These are phyloP conservation scores for Talaromyces albobiverticillius DNA, from an alignment of 2,329 filamentous ascomycete genomes.

Conservation along the genomic window DNA sequence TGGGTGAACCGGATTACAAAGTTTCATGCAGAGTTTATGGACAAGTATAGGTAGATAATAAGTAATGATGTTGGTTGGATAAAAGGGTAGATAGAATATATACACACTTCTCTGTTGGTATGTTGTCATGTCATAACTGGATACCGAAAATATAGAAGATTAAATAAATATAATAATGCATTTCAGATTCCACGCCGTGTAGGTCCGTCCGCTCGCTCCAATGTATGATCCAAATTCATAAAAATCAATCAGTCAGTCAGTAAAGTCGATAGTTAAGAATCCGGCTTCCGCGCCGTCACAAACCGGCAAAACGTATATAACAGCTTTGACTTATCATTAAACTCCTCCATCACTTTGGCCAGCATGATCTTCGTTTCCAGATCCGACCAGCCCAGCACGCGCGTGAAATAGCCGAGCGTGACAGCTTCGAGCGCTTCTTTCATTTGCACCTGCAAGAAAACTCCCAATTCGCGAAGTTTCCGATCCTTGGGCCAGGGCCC, in stretches of 20 bases:
- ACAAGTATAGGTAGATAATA: slow-evolving; percentile 57
- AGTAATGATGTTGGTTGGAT: too few relatives aligned
- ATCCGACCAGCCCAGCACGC: slow-evolving; percentile 35
- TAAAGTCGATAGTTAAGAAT: too few relatives aligned
- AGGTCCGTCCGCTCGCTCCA: too few relatives aligned
- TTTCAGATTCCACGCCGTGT: too few relatives aligned
- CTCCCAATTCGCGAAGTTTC: slow-evolving; percentile 53
- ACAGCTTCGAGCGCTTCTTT: slow-evolving; percentile 34
- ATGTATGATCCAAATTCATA: too few relatives aligned
- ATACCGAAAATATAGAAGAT: too few relatives aligned
- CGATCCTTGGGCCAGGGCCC: slow-evolving; percentile 53
- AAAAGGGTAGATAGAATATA: too few relatives aligned
- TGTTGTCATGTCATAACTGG: too few relatives aligned
- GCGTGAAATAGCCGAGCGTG: slow-evolving; percentile 37
- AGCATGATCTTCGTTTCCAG: slow-evolving; percentile 38
- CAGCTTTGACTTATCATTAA: slow-evolving; percentile 35
- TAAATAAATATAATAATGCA: too few relatives aligned
- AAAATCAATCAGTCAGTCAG: too few relatives aligned
- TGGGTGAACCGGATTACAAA: slow-evolving; percentile 85
- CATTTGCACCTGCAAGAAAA: slow-evolving; percentile 34
- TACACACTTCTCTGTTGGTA: too few relatives aligned
- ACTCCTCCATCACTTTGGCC: slow-evolving; percentile 36
- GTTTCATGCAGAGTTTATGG: slow-evolving; percentile 91
- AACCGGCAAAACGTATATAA: slow-evolving; percentile 32
- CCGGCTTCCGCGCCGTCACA: slow-evolving; percentile 17